Conservation (phyloP, 257 asterid species). For the Nicotiana otophora region DNA sequence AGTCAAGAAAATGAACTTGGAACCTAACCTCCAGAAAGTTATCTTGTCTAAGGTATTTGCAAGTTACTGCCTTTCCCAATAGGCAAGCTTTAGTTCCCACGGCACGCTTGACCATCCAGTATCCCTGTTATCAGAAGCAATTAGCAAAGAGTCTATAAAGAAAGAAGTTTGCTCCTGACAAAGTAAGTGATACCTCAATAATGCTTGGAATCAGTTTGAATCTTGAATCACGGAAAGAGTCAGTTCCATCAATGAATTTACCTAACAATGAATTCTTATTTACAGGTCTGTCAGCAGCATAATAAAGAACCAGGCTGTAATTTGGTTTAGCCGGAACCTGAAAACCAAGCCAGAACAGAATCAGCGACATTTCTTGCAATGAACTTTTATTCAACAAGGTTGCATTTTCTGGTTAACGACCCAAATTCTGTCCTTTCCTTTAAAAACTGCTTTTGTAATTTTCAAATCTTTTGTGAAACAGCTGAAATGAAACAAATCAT, state of each 20-base stretch:
- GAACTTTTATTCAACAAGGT: background rate
- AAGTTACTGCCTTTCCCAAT: conserved; percentile 92
- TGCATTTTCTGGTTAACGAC: background rate
- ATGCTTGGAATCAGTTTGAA: conserved; percentile 98
- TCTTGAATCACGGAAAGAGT: conserved; percentile 86
- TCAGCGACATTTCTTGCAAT: background rate
- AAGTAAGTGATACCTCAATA: conserved; percentile 53
- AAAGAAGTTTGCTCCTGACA: background rate
- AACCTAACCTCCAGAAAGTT: conserved; percentile 87
- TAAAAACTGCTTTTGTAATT: background rate
- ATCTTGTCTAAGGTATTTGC: conserved; percentile 89
- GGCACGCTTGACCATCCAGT: conserved; percentile 99
- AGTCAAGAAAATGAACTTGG: background rate
- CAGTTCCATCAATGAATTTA: conserved; percentile 80
- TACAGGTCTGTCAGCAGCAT: conserved; percentile 88
- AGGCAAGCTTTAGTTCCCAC: conserved; percentile 98
- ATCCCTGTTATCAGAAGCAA: conserved; percentile 46
- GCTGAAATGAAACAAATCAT: background rate
- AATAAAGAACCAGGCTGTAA: conserved; percentile 91
- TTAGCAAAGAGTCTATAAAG: background rate
- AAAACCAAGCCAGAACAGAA: conserved; percentile 24
- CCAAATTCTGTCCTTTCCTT: background rate
- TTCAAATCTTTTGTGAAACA: background rate
- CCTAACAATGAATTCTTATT: conserved; percentile 69
- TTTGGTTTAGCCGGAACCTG: conserved; percentile 97